Base-by-base conservation (phyloP, 441 rosid species). In the Corymbia calophylla region DNA sequence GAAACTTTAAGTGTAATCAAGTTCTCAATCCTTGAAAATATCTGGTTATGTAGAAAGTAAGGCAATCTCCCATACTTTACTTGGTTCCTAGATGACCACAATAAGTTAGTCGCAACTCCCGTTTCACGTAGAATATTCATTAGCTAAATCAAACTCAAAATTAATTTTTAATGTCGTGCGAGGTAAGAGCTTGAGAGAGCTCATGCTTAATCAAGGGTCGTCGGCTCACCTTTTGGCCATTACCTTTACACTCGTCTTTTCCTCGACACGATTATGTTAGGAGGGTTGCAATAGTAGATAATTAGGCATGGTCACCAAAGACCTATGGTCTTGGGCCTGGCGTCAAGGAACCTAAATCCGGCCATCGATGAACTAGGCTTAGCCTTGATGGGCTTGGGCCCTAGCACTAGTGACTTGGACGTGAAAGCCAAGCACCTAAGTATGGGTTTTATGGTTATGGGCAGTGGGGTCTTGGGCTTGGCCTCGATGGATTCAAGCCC, bases 251-350 rank as follows among this genome's bases (percentile, higher is more conserved):
- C 23, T 6, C 8, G n/a, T 58, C 27, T 25, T 55, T 58, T 58
- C 10, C 64, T 1, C 9, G 14, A 58, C n/a, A 58, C 3, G 6
- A 58, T 5, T 11, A 27, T 29, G 12, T 18, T 1, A 5, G n/a
- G n/a, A 58, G n/a, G 64, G 14, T 58, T 12, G 10, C 15, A 25
- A 58, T 14, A 58, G 14, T 19, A 54, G 58, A 21, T 54, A 66
- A 21, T 31, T 1, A 35, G 27, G 81, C 27, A 70, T 3, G 1
- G 1, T 8, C 2, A 1, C 7, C 5, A 9, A 6, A 25, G 29
- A 70, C 48, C 25, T 19, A 70, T 9, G 81, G 47, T 70, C 48
- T 35, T 70, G 7, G 7, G 48, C 15, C 18, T 5, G 1, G 27
- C 13, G 25, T 70, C 4, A 6, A 70, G 27, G 27, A 18, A 70